Conservation (phyloP, 108 stramenopile genomes). For the Discostella pseudostelligera region DNA sequence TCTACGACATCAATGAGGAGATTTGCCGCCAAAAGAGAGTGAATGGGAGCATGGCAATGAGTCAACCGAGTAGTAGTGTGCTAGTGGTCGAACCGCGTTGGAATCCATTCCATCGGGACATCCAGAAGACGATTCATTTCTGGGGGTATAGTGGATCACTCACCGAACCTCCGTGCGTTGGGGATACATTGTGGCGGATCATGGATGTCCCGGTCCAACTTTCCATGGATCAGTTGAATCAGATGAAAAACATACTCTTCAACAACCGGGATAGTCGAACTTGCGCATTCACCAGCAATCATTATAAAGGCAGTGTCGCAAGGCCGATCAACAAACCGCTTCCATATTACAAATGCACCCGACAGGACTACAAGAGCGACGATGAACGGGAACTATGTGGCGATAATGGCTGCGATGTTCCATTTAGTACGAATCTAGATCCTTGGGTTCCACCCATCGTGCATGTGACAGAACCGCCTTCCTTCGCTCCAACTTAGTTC, state of each 20-base stretch:
- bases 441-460: slow-evolving; percentile 27
- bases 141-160: slow-evolving; percentile 78
- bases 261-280: slow-evolving; percentile 47
- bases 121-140: slow-evolving; percentile 65
- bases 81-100: slow-evolving; percentile 16
- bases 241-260: slow-evolving; percentile 68
- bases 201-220: slow-evolving; percentile 66
- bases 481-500: slow-evolving; percentile 19
- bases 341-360: slow-evolving; percentile 32
- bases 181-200: slow-evolving; percentile 70
- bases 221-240: slow-evolving; percentile 55
- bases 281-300: slow-evolving; percentile 61
- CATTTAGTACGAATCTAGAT: slow-evolving; percentile 27
- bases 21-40: slow-evolving; percentile 19
- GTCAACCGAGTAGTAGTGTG: not conserved
- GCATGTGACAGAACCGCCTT: slow-evolving; percentile 32
- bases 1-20: slow-evolving; percentile 50
- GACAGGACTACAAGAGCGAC: slow-evolving; percentile 27
- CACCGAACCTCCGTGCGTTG: slow-evolving; percentile 78
- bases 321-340: slow-evolving; percentile 45
- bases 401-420: slow-evolving; percentile 20
- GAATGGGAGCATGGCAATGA: not conserved
- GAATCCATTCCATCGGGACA: slow-evolving; percentile 58
- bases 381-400: slow-evolving; percentile 39
- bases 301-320: slow-evolving; percentile 63